These are phyloP conservation scores for Allium sativum DNA, from an alignment of 106 monocot species.

Conservation along the genomic window DNA sequence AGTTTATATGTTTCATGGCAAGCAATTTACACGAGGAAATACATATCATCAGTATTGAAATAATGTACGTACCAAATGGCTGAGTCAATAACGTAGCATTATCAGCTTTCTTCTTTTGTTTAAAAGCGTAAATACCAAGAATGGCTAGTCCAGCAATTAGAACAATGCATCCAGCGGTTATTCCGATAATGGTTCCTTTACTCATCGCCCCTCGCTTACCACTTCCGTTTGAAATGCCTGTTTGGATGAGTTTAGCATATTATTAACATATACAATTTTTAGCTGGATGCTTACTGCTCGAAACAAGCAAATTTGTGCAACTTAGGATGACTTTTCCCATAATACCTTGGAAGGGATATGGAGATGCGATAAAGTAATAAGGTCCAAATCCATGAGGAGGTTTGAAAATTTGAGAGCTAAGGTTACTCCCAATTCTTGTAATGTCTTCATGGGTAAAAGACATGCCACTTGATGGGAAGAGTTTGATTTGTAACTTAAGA, in stretches of 20 bases:
- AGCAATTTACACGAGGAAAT: no score
- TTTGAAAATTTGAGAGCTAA: constrained; percentile 64
- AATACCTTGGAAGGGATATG: constrained; percentile 63
- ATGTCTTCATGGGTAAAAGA: constrained; percentile 42
- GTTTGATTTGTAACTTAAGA: constrained; percentile 29
- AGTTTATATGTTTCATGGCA: no score
- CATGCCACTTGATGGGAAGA: constrained; percentile 40
- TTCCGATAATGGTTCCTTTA: constrained; percentile 29
- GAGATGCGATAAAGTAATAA: constrained; percentile 38
- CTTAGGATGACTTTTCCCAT: not conserved
- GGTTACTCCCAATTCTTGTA: constrained; percentile 31
- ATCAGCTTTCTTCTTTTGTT: constrained; percentile 41
- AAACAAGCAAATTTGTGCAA: no score
- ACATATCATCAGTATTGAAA: no score
- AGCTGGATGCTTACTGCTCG: no score
- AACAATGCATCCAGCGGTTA: constrained; percentile 33
- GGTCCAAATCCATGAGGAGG: constrained; percentile 54
- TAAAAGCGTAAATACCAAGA: constrained; percentile 33
- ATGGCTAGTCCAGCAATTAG: constrained; percentile 29
- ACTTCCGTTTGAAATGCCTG: constrained; percentile 9
- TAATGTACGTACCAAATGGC: constrained; percentile 40
- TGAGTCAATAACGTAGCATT: constrained; percentile 42
- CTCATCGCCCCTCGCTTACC: constrained; percentile 14
- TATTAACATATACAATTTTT: no score
- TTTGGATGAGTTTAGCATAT: no score